Percentiles rank a stretch among this genome's conserved stretches.
phyloP scores from a whole-genome alignment of 371 early-diverging fungal species.

The Hamiltosporidium tvaerminnensis region DNA sequence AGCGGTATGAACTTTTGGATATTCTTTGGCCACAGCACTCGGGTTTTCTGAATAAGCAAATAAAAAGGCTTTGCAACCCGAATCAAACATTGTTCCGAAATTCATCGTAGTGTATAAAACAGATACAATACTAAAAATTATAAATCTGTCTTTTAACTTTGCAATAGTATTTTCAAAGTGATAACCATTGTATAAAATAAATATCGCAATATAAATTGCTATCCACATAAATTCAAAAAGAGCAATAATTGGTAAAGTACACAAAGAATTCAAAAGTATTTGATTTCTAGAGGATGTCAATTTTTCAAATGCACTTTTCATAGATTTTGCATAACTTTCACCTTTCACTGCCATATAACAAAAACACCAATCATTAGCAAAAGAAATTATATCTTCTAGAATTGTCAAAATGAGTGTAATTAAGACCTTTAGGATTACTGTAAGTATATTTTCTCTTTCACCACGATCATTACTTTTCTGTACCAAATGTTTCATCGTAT shows the following conservation, averaged over 20 bases:
- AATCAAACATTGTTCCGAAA: background rate
- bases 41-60: background rate
- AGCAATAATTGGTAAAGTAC: background rate
- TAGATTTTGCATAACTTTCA: background rate
- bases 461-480: background rate
- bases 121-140: background rate
- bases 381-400: slow-evolving; percentile 1
- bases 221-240: background rate
- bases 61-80: background rate
- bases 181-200: background rate
- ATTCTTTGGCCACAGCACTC: background rate
- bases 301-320: background rate
- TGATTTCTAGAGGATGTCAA: background rate
- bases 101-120: background rate
- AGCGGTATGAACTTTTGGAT: background rate
- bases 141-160: background rate
- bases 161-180: background rate
- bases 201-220: background rate
- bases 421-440: background rate
- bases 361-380: slow-evolving; percentile 5
- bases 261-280: background rate
- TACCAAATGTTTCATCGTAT: background rate
- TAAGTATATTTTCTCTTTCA: background rate
- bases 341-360: background rate
- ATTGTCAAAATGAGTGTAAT: background rate